Base-by-base conservation (phyloP, 306 rosid species). In the Alnus rubra region DNA sequence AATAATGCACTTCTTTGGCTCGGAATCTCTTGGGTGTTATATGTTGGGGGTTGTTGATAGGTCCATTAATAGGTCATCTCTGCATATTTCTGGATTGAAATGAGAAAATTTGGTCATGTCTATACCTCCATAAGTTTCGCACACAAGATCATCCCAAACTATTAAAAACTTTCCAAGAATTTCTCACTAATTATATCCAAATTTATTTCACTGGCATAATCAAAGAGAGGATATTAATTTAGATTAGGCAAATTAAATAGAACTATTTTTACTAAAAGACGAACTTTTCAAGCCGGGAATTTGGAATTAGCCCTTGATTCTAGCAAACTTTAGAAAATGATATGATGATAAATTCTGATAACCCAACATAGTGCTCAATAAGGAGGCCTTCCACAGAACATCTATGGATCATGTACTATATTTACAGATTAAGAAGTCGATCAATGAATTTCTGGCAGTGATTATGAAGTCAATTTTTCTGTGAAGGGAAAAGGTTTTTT, bases 361-460 rank as follows among this genome's bases (percentile, higher is more conserved):
- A 49, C 3, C 52, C 52, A 12, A 54, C 19, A 6, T n/a, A 19
- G 9, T 55, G 28, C 10, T 55, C 60, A n/a, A 18, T 55, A 52
- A 52, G 56, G 56, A 52, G n/a, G 56, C 56, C 56, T 52, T 52
- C 18, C 18, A 16, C 60, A 7, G 30, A 55, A 55, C 60, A 55
- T 55, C 2, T n/a, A 16, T 55, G 9, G 60, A 55, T 18, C 60
- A n/a, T n/a, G 2, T 18, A 6, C 10, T 11, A 11, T 9, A 10
- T 73, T 52, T 19, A 62, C 8, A 79, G n/a, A 55, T 73, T n/a
- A 39, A 35, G 35, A 13, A 37, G 64, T 50, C 67, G 53, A 28
- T 42, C 37, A 67, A 16, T 1, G 30, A 7, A 11, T 55, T 14
- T 9, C 28, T 55, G 23, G 62, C 10, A 55, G 45, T 42, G 7